A percentile compares a stretch with the other conserved stretches of the same genome.
Evolutionary conservation across 495 filamentous ascomycete species (phyloP).

Genomic region (Xylaria telfairii): DNA sequence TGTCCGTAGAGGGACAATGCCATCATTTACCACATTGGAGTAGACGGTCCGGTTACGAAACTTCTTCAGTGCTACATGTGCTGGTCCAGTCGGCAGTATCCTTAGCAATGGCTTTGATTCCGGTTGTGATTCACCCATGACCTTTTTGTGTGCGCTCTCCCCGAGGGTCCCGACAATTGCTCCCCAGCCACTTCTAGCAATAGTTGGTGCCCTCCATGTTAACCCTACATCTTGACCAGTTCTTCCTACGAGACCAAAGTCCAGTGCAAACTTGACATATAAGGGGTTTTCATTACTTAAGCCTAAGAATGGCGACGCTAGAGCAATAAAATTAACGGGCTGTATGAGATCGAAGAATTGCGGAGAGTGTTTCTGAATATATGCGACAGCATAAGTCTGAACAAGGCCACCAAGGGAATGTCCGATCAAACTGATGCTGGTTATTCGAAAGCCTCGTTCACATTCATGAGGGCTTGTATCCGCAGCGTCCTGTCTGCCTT

Average conservation of each 20-base stretch:
- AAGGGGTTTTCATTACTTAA: constrained; percentile 97
- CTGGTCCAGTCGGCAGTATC: constrained; percentile 91
- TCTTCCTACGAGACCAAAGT: constrained; percentile 92
- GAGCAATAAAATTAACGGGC: constrained; percentile 91
- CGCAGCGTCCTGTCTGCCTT: constrained; percentile 59
- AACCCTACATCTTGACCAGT: constrained; percentile 95
- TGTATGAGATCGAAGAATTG: constrained; percentile 85
- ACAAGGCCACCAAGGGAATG: constrained; percentile 92
- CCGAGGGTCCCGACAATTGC: constrained; percentile 81
- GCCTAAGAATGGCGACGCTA: constrained; percentile 89
- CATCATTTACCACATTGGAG: constrained; percentile 98
- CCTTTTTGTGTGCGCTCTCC: constrained; percentile 65
- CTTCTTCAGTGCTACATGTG: constrained; percentile 81
- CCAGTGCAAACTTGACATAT: constrained; percentile 95
- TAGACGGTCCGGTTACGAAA: constrained; percentile 94
- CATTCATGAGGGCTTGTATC: constrained; percentile 44
- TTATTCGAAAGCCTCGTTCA: constrained; percentile 79
- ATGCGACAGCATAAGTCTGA: constrained; percentile 95
- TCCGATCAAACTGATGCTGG: constrained; percentile 93
- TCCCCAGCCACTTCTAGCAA: constrained; percentile 85
- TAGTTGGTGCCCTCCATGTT: constrained; percentile 87
- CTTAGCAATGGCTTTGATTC: constrained; percentile 88
- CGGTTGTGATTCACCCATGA: constrained; percentile 70
- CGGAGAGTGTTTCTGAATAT: constrained; percentile 95
- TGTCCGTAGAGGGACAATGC: constrained; percentile 92